Conservation (phyloP, 495 filamentous ascomycete genomes). For the Trichoderma orchidacearum region DNA sequence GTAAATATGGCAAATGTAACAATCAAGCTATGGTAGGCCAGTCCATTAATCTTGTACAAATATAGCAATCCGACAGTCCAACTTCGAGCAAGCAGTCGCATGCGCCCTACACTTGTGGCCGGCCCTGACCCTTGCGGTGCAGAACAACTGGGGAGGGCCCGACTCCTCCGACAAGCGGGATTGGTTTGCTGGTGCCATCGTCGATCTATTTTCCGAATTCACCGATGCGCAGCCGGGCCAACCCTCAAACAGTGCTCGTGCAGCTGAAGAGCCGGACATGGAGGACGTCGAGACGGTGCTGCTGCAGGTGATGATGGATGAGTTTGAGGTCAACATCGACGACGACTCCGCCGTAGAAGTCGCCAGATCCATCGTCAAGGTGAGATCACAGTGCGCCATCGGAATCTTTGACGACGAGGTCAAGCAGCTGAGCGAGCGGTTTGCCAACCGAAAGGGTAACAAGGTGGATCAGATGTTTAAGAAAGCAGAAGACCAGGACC, state of each 20-base stretch:
- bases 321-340: slow-evolving; percentile 85
- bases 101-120: slow-evolving; percentile 73
- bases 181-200: slow-evolving; percentile 86
- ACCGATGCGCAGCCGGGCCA: slow-evolving; percentile 22
- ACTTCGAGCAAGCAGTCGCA: slow-evolving; percentile 73
- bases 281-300: slow-evolving; percentile 73
- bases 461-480: slow-evolving; percentile 42
- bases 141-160: slow-evolving; percentile 78
- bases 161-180: slow-evolving; percentile 77
- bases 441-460: slow-evolving; percentile 41
- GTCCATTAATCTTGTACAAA: background rate
- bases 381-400: slow-evolving; percentile 43
- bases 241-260: background rate
- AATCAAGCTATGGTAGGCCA: background rate
- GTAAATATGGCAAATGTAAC: background rate
- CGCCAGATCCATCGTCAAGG: slow-evolving; percentile 54
- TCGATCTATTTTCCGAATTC: slow-evolving; percentile 58
- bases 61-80: slow-evolving; percentile 19
- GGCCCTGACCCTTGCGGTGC: slow-evolving; percentile 74
- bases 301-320: slow-evolving; percentile 83
- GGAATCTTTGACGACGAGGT: slow-evolving; percentile 53
- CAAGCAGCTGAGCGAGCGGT: slow-evolving; percentile 51
- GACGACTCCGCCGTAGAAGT: slow-evolving; percentile 71
- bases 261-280: slow-evolving; percentile 49
- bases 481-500: slow-evolving; percentile 44